Conservation (phyloP, 805 yeast species). For the Ogataea ganodermae region DNA sequence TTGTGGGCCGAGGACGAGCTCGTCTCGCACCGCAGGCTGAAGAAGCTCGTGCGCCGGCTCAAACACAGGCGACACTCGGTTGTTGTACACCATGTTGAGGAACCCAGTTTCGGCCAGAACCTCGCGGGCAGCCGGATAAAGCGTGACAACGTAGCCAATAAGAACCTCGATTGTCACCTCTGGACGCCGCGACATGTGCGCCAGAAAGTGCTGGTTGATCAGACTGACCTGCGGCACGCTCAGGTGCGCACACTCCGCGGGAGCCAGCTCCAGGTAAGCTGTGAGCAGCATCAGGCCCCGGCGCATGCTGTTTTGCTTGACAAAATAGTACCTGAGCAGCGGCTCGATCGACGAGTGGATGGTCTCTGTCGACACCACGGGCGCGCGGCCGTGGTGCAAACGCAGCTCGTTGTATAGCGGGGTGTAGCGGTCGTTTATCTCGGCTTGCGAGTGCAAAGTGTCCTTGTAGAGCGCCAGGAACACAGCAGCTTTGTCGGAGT, state of each 20-base stretch:
- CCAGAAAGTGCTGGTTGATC: constrained; percentile 17
- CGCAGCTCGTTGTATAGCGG: constrained; percentile 14
- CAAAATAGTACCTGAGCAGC: constrained; percentile 15
- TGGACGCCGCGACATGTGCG: constrained; percentile 7
- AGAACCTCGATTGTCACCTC: constrained; percentile 14
- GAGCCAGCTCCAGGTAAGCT: constrained; percentile 12
- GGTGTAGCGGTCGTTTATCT: constrained; percentile 4
- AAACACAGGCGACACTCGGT: constrained; percentile 5
- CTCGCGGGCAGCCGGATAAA: constrained; percentile 15
- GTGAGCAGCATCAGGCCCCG: constrained; percentile 20
- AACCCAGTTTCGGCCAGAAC: constrained; percentile 13
- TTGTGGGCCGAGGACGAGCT: constrained; percentile 8
- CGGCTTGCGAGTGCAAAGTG: constrained; percentile 1
- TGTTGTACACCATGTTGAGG: constrained; percentile 18
- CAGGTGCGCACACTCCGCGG: background rate
- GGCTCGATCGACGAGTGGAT: constrained; percentile 14
- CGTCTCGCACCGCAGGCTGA: constrained; percentile 18
- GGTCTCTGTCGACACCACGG: constrained; percentile 6
- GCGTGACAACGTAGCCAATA: constrained; percentile 14
- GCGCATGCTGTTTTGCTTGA: constrained; percentile 12
- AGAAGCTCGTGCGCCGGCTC: constrained; percentile 11
- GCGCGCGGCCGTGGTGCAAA: constrained; percentile 13
- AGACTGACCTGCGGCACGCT: background rate
- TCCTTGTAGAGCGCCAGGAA: constrained; percentile 16
- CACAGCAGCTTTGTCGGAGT: constrained; percentile 16